Conservation (phyloP, 306 rosid species). For the Vigna unguiculata region DNA sequence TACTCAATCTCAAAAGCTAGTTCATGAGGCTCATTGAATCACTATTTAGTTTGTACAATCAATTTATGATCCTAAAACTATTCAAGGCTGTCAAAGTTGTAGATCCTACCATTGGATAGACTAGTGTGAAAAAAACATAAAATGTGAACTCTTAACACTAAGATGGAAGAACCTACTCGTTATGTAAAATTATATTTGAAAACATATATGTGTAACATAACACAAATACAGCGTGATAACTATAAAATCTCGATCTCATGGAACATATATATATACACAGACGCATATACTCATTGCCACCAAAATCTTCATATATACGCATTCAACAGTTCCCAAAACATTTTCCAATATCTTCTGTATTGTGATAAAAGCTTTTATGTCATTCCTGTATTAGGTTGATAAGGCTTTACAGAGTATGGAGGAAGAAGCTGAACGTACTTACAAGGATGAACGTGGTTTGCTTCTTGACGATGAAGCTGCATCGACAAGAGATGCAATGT, state of each 20-base stretch:
- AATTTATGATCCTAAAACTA: background rate
- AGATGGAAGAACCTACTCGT: background rate
- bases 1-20: no score
- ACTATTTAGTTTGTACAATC: no score
- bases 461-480: conserved; percentile 97
- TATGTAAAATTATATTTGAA: background rate
- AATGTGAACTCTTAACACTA: background rate
- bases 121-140: background rate
- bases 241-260: background rate
- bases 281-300: background rate
- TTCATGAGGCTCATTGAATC: no score
- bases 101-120: background rate
- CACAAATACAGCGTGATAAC: background rate
- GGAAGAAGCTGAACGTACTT: conserved; percentile 89
- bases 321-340: background rate
- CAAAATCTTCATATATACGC: background rate
- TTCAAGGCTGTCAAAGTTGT: conserved; percentile 19
- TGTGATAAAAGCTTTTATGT: conserved; percentile 9
- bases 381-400: conserved; percentile 65
- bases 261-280: no score
- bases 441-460: conserved; percentile 87
- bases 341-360: background rate
- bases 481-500: conserved; percentile 97
- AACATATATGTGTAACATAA: background rate
- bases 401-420: conserved; percentile 93